Conservation (phyloP, 352 stramenopile genomes). For the Globisporangium abappressorium region DNA sequence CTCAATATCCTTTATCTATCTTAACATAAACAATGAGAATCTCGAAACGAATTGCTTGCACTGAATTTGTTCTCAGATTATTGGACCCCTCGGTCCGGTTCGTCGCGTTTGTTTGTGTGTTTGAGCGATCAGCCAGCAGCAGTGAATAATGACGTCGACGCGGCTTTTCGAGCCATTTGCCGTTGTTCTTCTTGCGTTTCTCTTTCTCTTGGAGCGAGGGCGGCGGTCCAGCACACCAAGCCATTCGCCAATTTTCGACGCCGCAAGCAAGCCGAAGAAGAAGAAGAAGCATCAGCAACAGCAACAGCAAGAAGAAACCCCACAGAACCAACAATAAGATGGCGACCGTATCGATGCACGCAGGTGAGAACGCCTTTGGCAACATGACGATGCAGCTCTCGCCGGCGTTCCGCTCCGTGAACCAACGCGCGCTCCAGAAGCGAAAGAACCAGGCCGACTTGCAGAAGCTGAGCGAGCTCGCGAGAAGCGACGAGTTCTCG, state of each 20-base stretch:
- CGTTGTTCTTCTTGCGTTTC: conserved; percentile 9
- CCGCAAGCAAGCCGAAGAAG: conserved; percentile 2
- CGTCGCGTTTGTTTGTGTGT: not conserved
- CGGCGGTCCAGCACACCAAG: not conserved
- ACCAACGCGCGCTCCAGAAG: conserved; percentile 43
- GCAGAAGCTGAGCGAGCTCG: conserved; percentile 65
- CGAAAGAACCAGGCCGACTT: conserved; percentile 29
- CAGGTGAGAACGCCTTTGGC: conserved; percentile 43
- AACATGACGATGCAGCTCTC: conserved; percentile 47
- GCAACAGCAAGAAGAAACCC: not conserved
- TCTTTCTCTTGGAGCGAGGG: not conserved
- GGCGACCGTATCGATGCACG: conserved; percentile 61
- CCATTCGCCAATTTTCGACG: conserved; percentile 12
- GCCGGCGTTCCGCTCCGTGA: conserved; percentile 49
- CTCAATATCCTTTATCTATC: not conserved
- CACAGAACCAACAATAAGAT: conserved; percentile 18
- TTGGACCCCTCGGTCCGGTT: not conserved
- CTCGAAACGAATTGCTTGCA: not conserved
- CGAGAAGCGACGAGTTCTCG: conserved; percentile 77
- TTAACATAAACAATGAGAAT: not conserved
- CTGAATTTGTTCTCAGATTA: conserved; percentile 5
- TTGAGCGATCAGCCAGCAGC: not conserved
- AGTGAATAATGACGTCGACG: conserved; percentile 11
- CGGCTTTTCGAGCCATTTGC: conserved; percentile 13
- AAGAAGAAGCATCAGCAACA: not conserved